Evolutionary conservation across 352 stramenopile genomes (phyloP).

Genomic region (Phytophthora quininea): DNA sequence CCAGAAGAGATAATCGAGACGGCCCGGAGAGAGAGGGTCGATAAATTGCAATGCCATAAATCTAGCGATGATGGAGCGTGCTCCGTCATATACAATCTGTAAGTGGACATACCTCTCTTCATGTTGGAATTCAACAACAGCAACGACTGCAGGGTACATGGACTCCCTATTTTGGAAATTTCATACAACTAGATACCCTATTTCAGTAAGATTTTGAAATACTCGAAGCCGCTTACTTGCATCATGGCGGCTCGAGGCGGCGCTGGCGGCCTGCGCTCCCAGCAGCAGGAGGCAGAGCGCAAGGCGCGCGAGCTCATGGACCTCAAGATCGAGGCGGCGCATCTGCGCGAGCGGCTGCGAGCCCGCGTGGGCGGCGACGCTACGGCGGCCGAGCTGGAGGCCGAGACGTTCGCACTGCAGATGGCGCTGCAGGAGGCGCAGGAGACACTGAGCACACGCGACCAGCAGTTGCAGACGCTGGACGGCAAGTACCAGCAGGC

Average conservation of each 20-base stretch:
- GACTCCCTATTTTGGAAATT: too few species aligned
- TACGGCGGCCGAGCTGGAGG: conserved; percentile 77
- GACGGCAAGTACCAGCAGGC: conserved; percentile 74
- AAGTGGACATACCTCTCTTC: too few species aligned
- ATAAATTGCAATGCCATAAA: too few species aligned
- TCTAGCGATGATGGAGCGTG: too few species aligned
- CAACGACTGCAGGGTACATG: too few species aligned
- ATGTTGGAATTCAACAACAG: too few species aligned
- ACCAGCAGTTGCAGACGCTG: conserved; percentile 49
- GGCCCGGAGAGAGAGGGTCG: too few species aligned
- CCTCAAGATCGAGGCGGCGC: conserved; percentile 86
- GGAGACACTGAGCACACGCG: conserved; percentile 41
- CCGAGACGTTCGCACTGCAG: conserved; percentile 76
- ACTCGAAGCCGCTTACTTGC: too few species aligned
- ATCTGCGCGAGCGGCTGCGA: conserved; percentile 73
- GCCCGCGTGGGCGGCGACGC: conserved; percentile 77
- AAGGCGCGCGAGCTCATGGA: conserved; percentile 80
- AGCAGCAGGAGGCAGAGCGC: conserved; percentile 55
- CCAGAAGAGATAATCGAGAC: too few species aligned
- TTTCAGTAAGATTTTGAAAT: too few species aligned
- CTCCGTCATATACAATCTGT: too few species aligned
- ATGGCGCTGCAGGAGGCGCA: conserved; percentile 61
- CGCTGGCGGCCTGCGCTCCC: conserved; percentile 46
- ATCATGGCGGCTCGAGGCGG: conserved; percentile 22
- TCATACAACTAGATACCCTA: too few species aligned